Conservation (phyloP, 306 rosid genomes). For the Lithocarpus polystachyus region DNA sequence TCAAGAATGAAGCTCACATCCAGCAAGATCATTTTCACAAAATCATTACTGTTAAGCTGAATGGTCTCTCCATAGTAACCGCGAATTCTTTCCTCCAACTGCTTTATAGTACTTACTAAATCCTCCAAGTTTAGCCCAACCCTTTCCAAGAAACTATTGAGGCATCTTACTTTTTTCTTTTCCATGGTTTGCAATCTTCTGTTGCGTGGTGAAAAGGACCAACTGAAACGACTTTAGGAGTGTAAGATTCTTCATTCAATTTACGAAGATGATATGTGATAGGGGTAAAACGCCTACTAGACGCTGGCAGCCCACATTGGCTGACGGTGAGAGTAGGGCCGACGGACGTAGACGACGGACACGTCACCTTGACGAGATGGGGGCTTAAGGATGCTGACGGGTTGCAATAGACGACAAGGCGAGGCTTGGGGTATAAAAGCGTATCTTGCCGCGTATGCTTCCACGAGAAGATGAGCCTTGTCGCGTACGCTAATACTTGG, state of each 20-base stretch:
- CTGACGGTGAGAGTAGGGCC: too few relatives aligned
- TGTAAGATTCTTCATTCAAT: slow-evolving; percentile 25
- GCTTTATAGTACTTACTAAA: background rate
- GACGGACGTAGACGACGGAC: too few relatives aligned
- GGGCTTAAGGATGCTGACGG: too few relatives aligned
- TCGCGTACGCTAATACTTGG: too few relatives aligned
- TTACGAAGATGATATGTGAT: slow-evolving; percentile 16
- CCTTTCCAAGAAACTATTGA: slow-evolving; percentile 1
- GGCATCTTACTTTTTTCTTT: slow-evolving; percentile 12
- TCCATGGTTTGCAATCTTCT: slow-evolving; percentile 24
- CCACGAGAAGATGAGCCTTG: too few relatives aligned
- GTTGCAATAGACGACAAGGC: too few relatives aligned
- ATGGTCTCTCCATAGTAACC: slow-evolving; percentile 20
- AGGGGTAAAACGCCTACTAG: too few relatives aligned
- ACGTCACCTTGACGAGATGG: too few relatives aligned
- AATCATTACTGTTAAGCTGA: background rate
- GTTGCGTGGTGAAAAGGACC: slow-evolving; percentile 32
- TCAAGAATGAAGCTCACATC: slow-evolving; percentile 29
- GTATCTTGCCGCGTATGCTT: too few relatives aligned
- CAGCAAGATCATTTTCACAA: slow-evolving; percentile 24
- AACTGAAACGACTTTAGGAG: slow-evolving; percentile 38
- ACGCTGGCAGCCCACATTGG: too few relatives aligned
- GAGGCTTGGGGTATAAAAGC: too few relatives aligned
- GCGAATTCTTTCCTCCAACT: background rate
- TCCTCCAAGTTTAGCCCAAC: background rate